Evolutionary conservation across 352 stramenopile species (phyloP), one percentile per base, ranked within the genome.

Genomic region (Phytophthora crassamura): DNA sequence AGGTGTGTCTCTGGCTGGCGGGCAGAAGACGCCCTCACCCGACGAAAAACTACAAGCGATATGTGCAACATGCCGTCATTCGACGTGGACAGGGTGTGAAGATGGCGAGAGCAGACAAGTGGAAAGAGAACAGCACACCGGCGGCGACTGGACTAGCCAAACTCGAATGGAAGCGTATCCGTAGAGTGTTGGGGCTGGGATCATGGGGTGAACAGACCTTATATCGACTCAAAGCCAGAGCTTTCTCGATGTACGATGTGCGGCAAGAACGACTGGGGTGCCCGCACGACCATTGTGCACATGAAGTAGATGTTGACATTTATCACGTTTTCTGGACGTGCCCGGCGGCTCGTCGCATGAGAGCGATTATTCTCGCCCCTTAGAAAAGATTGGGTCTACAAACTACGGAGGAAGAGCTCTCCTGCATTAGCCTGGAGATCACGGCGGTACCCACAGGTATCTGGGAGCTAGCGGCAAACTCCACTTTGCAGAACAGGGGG

Each of bases 261-360:
- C 5, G 11, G 3, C 25, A 38, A 9, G 45, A 15, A 11, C 28
- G 7, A 0, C 4, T 18, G 6, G 45, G 45, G 2, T 52, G 45
- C 45, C 28, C 45, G 5, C 45, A 52, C 15, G 0, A 6, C 4
- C 5, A n/a, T 5, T 52, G 45, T n/a, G 3, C 28, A 1, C 28
- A 6, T 22, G 6, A 16, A 6, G 3, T 4, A 8, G 35, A 7
- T 36, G 28, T 40, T 3, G 11, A 22, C 5, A 40, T 40, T 5
- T 30, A 52, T 25, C 45, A 52, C 14, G 14, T 52, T 12, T 52
- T 52, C 30, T 52, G 45, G 45, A 16, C 11, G 7, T 52, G 28
- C 3, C 45, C 28, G 14, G 45, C 45, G 2, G 45, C 45, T 0
- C 4, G 0, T 12, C 9, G 3, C 9, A 10, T 52, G 2, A 10